phyloP scores from a whole-genome alignment of 1,139 yeast genomes.

The Zygoascus hellenicus region DNA sequence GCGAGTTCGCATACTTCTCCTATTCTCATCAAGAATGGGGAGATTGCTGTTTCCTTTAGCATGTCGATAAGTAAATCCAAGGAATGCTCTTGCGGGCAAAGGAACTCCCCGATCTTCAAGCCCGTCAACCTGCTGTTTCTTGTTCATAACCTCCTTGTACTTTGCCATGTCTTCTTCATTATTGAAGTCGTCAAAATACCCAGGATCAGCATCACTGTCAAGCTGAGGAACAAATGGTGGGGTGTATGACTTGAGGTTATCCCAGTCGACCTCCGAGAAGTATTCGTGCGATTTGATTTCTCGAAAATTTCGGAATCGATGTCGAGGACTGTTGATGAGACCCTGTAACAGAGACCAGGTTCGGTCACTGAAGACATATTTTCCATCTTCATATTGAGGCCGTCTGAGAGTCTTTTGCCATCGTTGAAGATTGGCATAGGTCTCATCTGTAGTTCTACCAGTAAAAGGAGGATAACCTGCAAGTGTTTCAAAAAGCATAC shows the following conservation, averaged over 20 bases:
- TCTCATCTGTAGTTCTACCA: slow-evolving; percentile 89
- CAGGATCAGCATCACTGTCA: slow-evolving; percentile 96
- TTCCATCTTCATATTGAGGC: slow-evolving; percentile 88
- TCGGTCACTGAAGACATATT: slow-evolving; percentile 89
- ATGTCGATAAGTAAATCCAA: slow-evolving; percentile 96
- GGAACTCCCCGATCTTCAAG: slow-evolving; percentile 60
- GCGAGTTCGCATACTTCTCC: slow-evolving; percentile 12
- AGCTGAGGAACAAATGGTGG: slow-evolving; percentile 98
- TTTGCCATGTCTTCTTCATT: slow-evolving; percentile 97
- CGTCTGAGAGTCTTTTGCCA: slow-evolving; percentile 87
- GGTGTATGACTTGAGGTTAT: slow-evolving; percentile 49
- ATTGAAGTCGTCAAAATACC: slow-evolving; percentile 95
- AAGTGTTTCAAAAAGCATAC: slow-evolving; percentile 86
- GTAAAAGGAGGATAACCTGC: slow-evolving; percentile 97
- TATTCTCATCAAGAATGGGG: slow-evolving; percentile 18
- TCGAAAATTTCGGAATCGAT: slow-evolving; percentile 68
- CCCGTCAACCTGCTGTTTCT: slow-evolving; percentile 78
- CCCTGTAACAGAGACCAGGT: slow-evolving; percentile 84
- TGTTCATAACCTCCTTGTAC: slow-evolving; percentile 92
- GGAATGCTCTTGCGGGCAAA: slow-evolving; percentile 63
- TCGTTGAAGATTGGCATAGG: slow-evolving; percentile 86
- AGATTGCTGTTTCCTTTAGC: slow-evolving; percentile 23
- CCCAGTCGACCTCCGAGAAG: slow-evolving; percentile 81
- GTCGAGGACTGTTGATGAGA: slow-evolving; percentile 72
- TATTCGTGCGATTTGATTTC: slow-evolving; percentile 78